phyloP scores from a whole-genome alignment of 345 rosid genomes.

The Eucalyptus urophylla region DNA sequence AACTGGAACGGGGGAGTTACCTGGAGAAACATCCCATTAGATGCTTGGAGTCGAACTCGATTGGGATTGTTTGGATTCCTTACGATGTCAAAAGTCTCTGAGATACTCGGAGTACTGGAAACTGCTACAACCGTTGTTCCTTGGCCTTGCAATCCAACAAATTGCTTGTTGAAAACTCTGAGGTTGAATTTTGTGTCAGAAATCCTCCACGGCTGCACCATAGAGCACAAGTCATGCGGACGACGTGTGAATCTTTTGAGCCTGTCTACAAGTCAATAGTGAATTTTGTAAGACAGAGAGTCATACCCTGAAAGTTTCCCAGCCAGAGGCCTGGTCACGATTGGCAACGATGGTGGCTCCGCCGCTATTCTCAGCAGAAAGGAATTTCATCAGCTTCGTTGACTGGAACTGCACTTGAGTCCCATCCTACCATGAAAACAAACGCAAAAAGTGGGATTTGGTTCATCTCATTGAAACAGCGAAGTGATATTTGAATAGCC shows the following conservation, averaged over 20 bases:
- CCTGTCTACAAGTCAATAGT: background rate
- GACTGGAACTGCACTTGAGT: slow-evolving; percentile 19
- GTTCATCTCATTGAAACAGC: background rate
- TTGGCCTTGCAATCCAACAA: background rate
- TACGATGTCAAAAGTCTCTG: background rate
- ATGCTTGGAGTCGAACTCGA: background rate
- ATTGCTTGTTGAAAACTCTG: background rate
- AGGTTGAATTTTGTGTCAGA: background rate
- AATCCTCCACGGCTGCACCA: background rate
- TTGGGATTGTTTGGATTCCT: background rate
- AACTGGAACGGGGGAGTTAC: background rate
- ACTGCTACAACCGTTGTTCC: background rate
- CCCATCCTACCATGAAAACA: slow-evolving; percentile 18
- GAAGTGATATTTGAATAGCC: background rate
- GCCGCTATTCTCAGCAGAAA: slow-evolving; percentile 12
- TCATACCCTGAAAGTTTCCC: slow-evolving; percentile 26
- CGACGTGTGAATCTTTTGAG: background rate
- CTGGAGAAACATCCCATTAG: background rate
- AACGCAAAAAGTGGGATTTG: background rate
- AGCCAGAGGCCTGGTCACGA: background rate
- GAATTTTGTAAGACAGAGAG: background rate
- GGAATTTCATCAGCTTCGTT: slow-evolving; percentile 2
- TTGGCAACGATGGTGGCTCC: background rate
- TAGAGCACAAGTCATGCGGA: background rate
- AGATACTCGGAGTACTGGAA: background rate